Evolutionary conservation across 2,329 filamentous ascomycete genomes (phyloP), one percentile per base, ranked within the genome.

Genomic region (Geosmithia flava): DNA sequence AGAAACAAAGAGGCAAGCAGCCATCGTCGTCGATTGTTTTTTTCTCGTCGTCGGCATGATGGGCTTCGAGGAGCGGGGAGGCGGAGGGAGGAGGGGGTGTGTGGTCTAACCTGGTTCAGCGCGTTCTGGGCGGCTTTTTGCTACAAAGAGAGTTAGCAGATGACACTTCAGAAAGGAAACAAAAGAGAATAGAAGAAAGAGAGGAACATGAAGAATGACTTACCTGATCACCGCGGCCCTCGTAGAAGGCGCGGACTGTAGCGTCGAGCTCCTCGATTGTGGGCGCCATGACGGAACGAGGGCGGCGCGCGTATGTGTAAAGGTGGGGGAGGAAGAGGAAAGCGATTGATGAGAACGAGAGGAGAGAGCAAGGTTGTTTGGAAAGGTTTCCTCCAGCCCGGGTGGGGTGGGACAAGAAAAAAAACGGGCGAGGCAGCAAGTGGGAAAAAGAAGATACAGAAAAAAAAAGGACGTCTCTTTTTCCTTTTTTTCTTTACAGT

Each of bases 231-330:
- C 93, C 93, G 68, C 91, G 86, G 65, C 90, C 90, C 72, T 97
- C 91, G 64, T 95, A 98, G 71, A 98, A 97, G 73, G 87, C 82
- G 67, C 87, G 90, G 76, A 97, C 91, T 57, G 89, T 93, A 68
- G 77, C 83, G 80, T 98, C 93, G 74, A 98, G 82, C 81, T 98
- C 93, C 68, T 85, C 81, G 69, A 98, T 91, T 61, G 85, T 74
- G 65, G 79, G 72, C 65, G 80, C 73, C 80, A 83, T 83, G 67
- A 64, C 71, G 57, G 58, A 11, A 52, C 48, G 48, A 52, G 53
- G 51, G 53, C 51, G 58, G 54, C 47, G 60, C 33, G 33, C 64
- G 62, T 57, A 56, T 59, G 57, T 57, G 53, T 55, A 54, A 57
- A 55, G 59, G 59, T 55, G 56, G 59, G 56, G 58, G 55, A 8